These are phyloP conservation scores for Chytriomyces sp. DNA, from an alignment of 192 early-diverging fungal species.

Conservation along the genomic window DNA sequence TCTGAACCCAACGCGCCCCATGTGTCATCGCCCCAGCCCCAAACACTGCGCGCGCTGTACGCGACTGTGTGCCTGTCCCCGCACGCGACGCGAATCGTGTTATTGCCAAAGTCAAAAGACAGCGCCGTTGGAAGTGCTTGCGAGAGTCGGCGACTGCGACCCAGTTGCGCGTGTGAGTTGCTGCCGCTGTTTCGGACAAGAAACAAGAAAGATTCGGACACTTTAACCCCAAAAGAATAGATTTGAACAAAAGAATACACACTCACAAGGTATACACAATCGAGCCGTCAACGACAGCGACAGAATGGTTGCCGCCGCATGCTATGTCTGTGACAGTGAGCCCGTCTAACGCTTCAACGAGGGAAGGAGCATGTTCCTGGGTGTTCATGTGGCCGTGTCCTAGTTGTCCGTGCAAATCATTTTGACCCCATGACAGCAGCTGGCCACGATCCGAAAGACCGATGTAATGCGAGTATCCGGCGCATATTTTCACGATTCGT, in stretches of 20 bases:
- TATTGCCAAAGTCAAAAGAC: background rate
- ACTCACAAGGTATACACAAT: conserved; percentile 3
- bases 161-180: background rate
- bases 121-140: background rate
- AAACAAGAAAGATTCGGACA: background rate
- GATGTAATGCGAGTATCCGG: background rate
- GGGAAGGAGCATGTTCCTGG: background rate
- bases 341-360: background rate
- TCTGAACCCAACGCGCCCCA: background rate
- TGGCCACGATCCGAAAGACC: background rate
- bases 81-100: background rate
- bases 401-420: background rate
- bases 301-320: background rate
- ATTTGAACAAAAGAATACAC: background rate
- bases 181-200: background rate
- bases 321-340: background rate
- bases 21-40: background rate
- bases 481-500: background rate
- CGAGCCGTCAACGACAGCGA: background rate
- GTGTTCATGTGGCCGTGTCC: background rate
- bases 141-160: background rate
- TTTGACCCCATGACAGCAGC: background rate
- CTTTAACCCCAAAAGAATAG: background rate
- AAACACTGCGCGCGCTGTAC: background rate
- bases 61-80: background rate